Evolutionary conservation across 2,329 filamentous ascomycete genomes (phyloP), one percentile per base, ranked within the genome.

Genomic region (Didymella lethalis): DNA sequence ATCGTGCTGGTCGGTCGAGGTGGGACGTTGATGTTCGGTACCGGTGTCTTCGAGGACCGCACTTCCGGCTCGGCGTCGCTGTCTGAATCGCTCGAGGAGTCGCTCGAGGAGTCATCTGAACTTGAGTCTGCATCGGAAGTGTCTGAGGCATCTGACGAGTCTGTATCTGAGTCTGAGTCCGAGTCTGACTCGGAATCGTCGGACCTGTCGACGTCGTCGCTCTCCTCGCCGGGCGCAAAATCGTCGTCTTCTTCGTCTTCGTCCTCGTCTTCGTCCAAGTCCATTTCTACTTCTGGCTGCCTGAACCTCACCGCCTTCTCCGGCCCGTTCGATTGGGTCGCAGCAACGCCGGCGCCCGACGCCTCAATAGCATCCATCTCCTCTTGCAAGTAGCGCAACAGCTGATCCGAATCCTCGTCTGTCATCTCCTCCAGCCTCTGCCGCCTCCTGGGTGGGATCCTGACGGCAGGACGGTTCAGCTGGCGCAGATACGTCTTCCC

Each of bases 371-470:
- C 16, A 7, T 40, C 23, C 10, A 47, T 31, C 29, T 40, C 34
- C 49, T 31, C 2, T 20, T 41, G 49, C 12, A 11, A 62, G 54
- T 16, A 59, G 57, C 28, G 60, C 48, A 28, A 56, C 61, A 23
- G 59, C 63, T 10, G 36, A 4, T 25, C 23, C n/a, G 25, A 31
- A 14, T 49, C 50, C 1, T 54, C 46, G 23, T 53, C 31, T 2
- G 47, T 54, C 4, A 54, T 59, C 50, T 69, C 67, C 64, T 67
- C 79, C 18, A 75, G 44, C 41, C 71, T 67, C 36, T 83, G 84
- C 67, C 85, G 85, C 74, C 95, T 96, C 62, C 88, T 84, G 1
- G 92, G 88, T 0, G 91, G 90, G 16, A 96, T 91, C 12, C 83
- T 79, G 38, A 96, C 80, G 0, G 84, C 74, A 0, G 92, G 92